A percentile compares a stretch with the other conserved stretches of the same genome.
Evolutionary conservation across 257 asterid genomes (phyloP).

Genomic region (Jacaranda copaia): DNA sequence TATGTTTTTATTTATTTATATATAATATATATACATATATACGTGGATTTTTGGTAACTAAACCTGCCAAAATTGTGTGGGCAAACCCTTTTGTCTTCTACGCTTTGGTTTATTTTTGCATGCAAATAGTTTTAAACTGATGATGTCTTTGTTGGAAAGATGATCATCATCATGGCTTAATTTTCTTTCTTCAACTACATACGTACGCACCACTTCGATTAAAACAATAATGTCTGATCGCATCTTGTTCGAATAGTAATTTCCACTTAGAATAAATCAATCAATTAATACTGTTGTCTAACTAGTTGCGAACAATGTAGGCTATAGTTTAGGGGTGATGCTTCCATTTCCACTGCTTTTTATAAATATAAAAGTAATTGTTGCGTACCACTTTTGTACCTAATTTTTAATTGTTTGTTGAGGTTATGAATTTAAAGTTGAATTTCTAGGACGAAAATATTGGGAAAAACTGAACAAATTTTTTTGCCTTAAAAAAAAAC

Average conservation of each 20-base stretch:
- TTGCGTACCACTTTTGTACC: not conserved
- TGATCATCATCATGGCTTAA: constrained; percentile 12
- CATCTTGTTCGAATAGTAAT: not conserved
- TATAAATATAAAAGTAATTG: not conserved
- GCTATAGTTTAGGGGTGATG: not conserved
- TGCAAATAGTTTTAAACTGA: constrained; percentile 8
- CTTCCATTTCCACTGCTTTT: not conserved
- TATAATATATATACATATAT: constrained; percentile 22
- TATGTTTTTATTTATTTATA: too few relatives aligned
- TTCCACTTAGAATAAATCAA: not conserved
- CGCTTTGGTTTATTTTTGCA: constrained; percentile 36
- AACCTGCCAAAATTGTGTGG: constrained; percentile 32
- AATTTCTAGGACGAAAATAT: too few relatives aligned
- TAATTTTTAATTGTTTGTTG: too few relatives aligned
- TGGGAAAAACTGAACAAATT: too few relatives aligned
- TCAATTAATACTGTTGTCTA: not conserved
- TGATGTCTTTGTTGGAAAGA: not conserved
- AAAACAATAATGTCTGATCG: constrained; percentile 1
- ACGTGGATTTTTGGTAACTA: constrained; percentile 27
- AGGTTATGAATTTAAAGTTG: too few relatives aligned
- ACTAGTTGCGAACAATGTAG: not conserved
- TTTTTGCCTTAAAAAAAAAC: too few relatives aligned
- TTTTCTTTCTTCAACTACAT: not conserved
- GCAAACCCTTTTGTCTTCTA: constrained; percentile 32
- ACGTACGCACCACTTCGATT: not conserved